A percentile compares a stretch with the other conserved stretches of the same genome.
Conservation (phyloP, 768 basidiomycete genomes). For the Strobilomyces echinocephalus region DNA sequence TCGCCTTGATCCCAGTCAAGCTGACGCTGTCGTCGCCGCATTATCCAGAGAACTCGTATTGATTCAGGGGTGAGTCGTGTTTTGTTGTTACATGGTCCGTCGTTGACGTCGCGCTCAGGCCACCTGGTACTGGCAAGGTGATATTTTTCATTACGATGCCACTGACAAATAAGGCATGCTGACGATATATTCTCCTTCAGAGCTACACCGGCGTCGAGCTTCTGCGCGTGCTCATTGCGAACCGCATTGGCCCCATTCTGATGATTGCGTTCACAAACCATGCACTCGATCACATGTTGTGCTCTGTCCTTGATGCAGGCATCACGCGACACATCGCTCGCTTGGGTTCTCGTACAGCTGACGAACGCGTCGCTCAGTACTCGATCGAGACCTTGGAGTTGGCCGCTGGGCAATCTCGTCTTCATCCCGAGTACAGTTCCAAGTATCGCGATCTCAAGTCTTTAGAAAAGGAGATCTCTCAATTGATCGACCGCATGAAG, state of each 20-base stretch:
- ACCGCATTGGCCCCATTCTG: constrained; percentile 48
- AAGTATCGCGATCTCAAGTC: constrained; percentile 40
- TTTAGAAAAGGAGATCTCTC: constrained; percentile 42
- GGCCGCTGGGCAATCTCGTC: constrained; percentile 37
- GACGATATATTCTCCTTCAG: constrained; percentile 28
- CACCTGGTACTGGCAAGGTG: constrained; percentile 78
- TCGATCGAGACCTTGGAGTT: constrained; percentile 57
- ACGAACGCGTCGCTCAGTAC: constrained; percentile 57
- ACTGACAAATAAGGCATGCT: background rate
- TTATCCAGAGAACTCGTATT: constrained; percentile 57
- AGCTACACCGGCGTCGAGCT: constrained; percentile 68
- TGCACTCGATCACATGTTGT: constrained; percentile 70
- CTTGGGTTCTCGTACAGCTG: constrained; percentile 59
- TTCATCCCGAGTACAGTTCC: constrained; percentile 32
- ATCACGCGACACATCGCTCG: constrained; percentile 66
- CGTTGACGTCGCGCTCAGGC: constrained; percentile 35
- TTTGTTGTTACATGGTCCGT: background rate
- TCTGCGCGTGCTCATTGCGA: constrained; percentile 56
- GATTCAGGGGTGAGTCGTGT: constrained; percentile 60
- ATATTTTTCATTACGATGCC: background rate
- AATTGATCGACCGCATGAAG: constrained; percentile 42
- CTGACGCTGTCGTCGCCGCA: constrained; percentile 59
- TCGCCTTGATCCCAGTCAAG: constrained; percentile 66
- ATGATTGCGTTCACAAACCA: constrained; percentile 74
- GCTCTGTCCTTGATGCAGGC: constrained; percentile 55